A percentile compares a stretch with the other conserved stretches of the same genome.
Evolutionary conservation across 2,329 filamentous ascomycete species (phyloP).

Genomic region (Aspergillus clavatus): DNA sequence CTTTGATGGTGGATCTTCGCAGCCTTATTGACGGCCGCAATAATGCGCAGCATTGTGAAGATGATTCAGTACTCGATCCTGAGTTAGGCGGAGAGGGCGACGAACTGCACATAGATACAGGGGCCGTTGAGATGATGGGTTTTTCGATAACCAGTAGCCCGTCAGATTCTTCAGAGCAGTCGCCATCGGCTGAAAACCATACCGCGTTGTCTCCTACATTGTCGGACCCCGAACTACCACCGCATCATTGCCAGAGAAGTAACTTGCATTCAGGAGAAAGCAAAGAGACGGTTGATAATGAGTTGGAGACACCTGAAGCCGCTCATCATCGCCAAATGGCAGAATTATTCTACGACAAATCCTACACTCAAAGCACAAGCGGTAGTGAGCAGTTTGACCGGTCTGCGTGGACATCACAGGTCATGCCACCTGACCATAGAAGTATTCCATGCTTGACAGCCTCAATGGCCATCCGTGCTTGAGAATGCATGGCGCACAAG

Average conservation of each 20-base stretch:
- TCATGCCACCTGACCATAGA: no score
- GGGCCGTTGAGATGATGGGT: background rate
- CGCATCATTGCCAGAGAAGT: background rate
- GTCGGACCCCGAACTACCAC: conserved; percentile 23
- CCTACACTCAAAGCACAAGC: background rate
- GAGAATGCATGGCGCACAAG: no score
- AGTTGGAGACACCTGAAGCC: background rate
- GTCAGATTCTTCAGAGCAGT: background rate
- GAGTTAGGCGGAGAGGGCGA: background rate
- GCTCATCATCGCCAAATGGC: background rate
- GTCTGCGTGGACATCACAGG: background rate
- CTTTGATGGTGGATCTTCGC: conserved; percentile 11
- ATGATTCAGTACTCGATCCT: background rate
- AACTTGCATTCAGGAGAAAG: no score
- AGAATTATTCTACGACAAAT: background rate
- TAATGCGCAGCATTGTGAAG: background rate
- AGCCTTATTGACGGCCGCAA: background rate
- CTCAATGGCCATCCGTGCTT: no score
- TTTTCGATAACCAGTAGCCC: no score
- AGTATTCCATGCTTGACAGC: no score
- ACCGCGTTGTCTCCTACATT: conserved; percentile 15
- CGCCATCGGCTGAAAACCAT: background rate
- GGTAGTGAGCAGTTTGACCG: background rate
- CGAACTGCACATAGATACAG: background rate
- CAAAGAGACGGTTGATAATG: background rate